A percentile compares a stretch with the other conserved stretches of the same genome.
Conservation (phyloP, 306 rosid species). For the Canavalia gladiata region DNA sequence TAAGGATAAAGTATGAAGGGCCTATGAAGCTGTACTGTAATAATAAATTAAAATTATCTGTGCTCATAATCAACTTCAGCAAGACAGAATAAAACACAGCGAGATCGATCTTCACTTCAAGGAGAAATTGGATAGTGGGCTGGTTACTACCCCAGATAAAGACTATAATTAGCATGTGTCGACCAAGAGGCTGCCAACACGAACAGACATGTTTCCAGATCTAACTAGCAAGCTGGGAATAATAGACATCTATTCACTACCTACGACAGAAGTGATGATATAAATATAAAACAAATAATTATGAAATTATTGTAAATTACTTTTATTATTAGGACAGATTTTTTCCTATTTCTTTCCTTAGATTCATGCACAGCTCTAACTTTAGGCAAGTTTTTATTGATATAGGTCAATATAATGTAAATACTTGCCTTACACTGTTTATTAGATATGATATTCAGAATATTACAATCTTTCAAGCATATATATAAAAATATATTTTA, state of each 20-base stretch:
- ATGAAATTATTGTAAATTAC: not conserved
- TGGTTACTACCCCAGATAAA: not conserved
- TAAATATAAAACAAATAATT: not conserved
- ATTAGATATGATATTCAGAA: not conserved
- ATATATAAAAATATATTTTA: no score
- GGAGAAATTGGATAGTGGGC: constrained; percentile 12
- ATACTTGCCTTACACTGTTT: not conserved
- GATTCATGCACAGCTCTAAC: no score
- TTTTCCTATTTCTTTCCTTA: not conserved
- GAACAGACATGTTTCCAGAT: not conserved
- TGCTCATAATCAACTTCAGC: not conserved
- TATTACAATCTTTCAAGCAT: not conserved
- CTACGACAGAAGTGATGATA: not conserved
- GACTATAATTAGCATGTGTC: not conserved
- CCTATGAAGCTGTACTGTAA: not conserved
- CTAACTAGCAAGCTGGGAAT: not conserved
- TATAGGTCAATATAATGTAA: not conserved
- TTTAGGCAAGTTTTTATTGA: not conserved
- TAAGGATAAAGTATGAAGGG: not conserved
- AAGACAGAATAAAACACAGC: not conserved
- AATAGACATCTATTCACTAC: not conserved
- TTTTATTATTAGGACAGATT: not conserved
- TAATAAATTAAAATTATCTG: not conserved
- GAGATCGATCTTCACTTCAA: not conserved
- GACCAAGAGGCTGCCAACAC: not conserved